Evolutionary conservation across 768 basidiomycete genomes (phyloP), one percentile per base, ranked within the genome.

Genomic region (Strobilomyces echinocephalus): DNA sequence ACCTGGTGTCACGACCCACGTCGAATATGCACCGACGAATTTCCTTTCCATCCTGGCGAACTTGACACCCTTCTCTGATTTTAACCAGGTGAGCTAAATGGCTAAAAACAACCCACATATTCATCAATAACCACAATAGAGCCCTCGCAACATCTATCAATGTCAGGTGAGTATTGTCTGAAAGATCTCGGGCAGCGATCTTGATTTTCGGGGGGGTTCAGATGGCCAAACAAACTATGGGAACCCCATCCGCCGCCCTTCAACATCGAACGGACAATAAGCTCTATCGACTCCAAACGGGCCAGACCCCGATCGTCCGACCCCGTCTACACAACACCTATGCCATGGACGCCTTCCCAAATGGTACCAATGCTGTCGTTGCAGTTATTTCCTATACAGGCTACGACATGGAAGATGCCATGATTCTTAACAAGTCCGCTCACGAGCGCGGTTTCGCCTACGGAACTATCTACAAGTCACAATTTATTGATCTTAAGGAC

Each of bases 201-300:
- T 46, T 60, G 46, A 69, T 28, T 12, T 16, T 43, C 43, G 15
- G 20, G 24, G n/a, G n/a, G n/a, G 28, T 57, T 50, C 69, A 98
- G 87, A 99, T 99, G 97, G 94, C 95, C 69, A 99, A 99, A 76
- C 97, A 99, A 83, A 89, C 91, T 2, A 99, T 99, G 97, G 97
- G 97, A 26, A 98, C 97, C 18, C 95, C 97, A 2, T 86, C 93
- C 31, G 97, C 95, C 2, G 88, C 93, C 6, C 69, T 98, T 38
- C 81, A 82, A 62, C 91, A 94, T 64, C 82, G 97, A 54, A 98
- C 97, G 10, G 97, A 99, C 73, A 98, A 98, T 77, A 99, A 98
- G 72, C 82, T 98, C 42, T 98, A 98, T 71, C 86, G 93, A 20
- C 79, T 99, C 4, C 95, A 98, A 74, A 87, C 87, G 5, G 94